Evolutionary conservation across 2,329 filamentous ascomycete genomes (phyloP), one percentile per base, ranked within the genome.

Genomic region (Penicillium sp.): DNA sequence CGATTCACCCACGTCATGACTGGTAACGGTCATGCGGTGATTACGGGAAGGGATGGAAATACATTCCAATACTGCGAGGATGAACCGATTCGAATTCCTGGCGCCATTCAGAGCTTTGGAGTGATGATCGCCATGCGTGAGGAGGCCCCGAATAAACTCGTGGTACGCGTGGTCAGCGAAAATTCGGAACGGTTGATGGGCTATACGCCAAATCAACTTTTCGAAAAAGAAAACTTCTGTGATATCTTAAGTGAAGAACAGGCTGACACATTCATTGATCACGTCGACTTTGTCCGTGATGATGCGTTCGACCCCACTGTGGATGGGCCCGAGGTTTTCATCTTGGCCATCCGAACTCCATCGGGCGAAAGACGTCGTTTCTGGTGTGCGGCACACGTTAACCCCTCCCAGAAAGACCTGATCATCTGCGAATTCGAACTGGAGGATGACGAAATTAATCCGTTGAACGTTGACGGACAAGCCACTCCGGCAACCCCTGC

Each of bases 371-470:
- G 79, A 4, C 79, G 83, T 53, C 95, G 93, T 69, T 76, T 96
- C 2, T 96, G 92, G 92, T 96, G 91, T 71, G 92, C 91, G 8
- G 88, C 95, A 64, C 92, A 96, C 67, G 83, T 90, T 55, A 90
- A 88, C 51, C 82, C 87, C 1, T 76, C 80, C 1, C 86, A 92
- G 61, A 83, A 86, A 0, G 84, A 90, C 46, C 73, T 93, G 25
- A 79, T 96, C 27, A 89, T 96, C 10, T 96, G 91, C 78, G 92
- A 96, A 68, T 93, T 96, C 57, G 92, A 96, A 70, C 75, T 92
- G 2, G 91, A 96, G 70, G 89, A 96, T 1, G 92, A 92, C 33
- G 90, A 90, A 1, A 77, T 93, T 11, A 71, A 72, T 35, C 71
- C 71, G 0, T 51, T 71, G 13, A 66, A 66, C 14, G 58, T 64